Percentiles rank a stretch among this genome's conserved stretches.
phyloP scores from a whole-genome alignment of 306 rosid species.

The Inga laurina region DNA sequence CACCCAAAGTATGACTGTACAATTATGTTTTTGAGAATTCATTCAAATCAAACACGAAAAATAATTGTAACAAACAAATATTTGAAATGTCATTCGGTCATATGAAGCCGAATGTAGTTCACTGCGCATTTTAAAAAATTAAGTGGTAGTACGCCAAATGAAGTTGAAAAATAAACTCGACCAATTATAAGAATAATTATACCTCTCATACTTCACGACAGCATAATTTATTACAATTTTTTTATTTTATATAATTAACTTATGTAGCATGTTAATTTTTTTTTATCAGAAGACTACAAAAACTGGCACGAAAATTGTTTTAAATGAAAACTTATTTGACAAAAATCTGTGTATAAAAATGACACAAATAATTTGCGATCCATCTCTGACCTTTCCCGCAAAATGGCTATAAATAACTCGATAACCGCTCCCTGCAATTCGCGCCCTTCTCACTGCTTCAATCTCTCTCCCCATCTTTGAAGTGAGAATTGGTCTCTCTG shows the following conservation, averaged over 20 bases:
- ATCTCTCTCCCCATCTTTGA: neutral
- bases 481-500: constrained; percentile 43
- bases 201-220: neutral
- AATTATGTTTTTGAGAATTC: neutral
- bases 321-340: no score
- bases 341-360: no score
- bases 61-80: no score
- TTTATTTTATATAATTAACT: neutral
- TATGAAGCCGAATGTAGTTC: no score
- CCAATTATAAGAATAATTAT: no score
- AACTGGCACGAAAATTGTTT: no score
- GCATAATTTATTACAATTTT: neutral
- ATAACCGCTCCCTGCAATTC: neutral
- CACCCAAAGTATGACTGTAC: neutral
- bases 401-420: constrained; percentile 51
- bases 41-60: neutral
- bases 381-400: neutral
- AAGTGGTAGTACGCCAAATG: neutral
- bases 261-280: no score
- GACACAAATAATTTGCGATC: no score
- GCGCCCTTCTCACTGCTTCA: constrained; percentile 47
- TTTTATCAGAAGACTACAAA: no score
- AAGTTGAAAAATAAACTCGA: no score
- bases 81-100: neutral
- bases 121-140: no score